A percentile compares a stretch with the other conserved stretches of the same genome.
Conservation (phyloP, 345 rosid species). For the Erysimum cheiranthoides region DNA sequence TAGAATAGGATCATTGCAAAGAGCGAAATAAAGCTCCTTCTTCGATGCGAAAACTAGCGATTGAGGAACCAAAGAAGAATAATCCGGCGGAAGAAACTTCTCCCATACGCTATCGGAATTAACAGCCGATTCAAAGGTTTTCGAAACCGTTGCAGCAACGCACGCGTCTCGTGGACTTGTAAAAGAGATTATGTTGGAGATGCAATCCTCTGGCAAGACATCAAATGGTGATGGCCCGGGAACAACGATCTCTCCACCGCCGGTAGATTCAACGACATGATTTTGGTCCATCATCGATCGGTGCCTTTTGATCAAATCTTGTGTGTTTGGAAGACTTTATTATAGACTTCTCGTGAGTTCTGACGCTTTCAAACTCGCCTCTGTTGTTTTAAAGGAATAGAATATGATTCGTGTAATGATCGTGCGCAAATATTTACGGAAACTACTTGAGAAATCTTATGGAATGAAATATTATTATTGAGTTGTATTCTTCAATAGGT, state of each 20-base stretch:
- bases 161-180: constrained; percentile 61
- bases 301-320: neutral
- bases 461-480: no score
- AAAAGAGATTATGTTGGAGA: constrained; percentile 52
- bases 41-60: constrained; percentile 41
- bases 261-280: neutral
- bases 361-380: neutral
- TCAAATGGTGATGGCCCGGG: constrained; percentile 9
- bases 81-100: constrained; percentile 54
- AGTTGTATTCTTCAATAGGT: no score
- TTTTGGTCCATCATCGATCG: constrained; percentile 4
- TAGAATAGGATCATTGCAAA: constrained; percentile 49
- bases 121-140: constrained; percentile 49
- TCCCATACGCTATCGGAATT: constrained; percentile 62
- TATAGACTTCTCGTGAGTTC: neutral
- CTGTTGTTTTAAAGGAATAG: neutral
- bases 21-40: constrained; percentile 55
- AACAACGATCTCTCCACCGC: neutral
- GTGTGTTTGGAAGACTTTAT: neutral
- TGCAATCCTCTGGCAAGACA: constrained; percentile 51
- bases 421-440: neutral
- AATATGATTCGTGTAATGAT: neutral
- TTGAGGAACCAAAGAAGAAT: constrained; percentile 32
- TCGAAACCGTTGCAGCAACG: constrained; percentile 50
- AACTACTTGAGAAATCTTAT: no score